Evolutionary conservation across 345 rosid species (phyloP).

Genomic region (Iberis pinnata): DNA sequence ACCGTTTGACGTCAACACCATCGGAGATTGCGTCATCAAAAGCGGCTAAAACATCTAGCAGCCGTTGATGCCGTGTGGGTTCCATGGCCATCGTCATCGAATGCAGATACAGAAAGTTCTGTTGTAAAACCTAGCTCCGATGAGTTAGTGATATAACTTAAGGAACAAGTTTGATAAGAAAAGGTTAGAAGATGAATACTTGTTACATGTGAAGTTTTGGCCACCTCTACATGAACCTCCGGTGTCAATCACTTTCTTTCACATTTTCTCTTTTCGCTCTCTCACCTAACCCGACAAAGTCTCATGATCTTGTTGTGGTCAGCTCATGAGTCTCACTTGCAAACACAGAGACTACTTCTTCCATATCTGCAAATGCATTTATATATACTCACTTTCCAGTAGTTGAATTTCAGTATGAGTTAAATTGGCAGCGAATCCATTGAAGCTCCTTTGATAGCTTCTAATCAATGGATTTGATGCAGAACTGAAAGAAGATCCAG

Average conservation of each 20-base stretch:
- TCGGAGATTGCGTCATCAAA: conserved; percentile 29
- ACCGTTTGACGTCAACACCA: conserved; percentile 26
- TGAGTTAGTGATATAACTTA: conserved; percentile 3
- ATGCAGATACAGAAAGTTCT: conserved; percentile 8
- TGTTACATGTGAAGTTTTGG: conserved; percentile 46
- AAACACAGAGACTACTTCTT: conserved; percentile 29
- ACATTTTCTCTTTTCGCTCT: conserved; percentile 1
- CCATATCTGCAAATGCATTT: conserved; percentile 19
- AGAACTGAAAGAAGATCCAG: conserved; percentile 1
- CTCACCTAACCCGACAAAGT: conserved; percentile 27
- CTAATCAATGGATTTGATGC: conserved; percentile 11
- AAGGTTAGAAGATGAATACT: conserved; percentile 22
- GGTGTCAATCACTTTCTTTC: conserved; percentile 33
- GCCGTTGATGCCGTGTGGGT: conserved; percentile 31
- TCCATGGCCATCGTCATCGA: conserved; percentile 26
- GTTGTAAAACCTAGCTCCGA: conserved; percentile 28
- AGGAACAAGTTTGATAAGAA: background rate
- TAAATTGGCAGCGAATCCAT: conserved; percentile 49
- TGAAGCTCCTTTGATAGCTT: conserved; percentile 47
- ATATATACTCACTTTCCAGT: conserved; percentile 27
- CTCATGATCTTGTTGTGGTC: conserved; percentile 38
- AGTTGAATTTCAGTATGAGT: conserved; percentile 30
- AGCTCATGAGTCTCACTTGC: conserved; percentile 13
- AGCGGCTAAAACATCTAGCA: conserved; percentile 11
- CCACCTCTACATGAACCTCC: conserved; percentile 44